phyloP scores from a whole-genome alignment of 2,329 filamentous ascomycete genomes.

The Blastomyces silverae region DNA sequence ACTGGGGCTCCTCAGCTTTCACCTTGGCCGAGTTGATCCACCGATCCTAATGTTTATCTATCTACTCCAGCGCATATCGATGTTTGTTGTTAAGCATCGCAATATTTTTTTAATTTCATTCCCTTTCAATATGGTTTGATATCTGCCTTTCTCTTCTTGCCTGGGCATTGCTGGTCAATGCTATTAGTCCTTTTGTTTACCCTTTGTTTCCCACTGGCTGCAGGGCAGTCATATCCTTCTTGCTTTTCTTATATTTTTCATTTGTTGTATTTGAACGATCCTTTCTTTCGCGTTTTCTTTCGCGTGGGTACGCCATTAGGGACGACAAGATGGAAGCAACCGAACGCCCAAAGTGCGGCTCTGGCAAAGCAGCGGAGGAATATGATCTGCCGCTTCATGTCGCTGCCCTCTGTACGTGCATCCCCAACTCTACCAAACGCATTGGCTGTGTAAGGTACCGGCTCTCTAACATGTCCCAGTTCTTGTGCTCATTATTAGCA shows the following conservation, averaged over 20 bases:
- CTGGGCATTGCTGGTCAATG: constrained; percentile 19
- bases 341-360: constrained; percentile 19
- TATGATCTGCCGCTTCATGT: constrained; percentile 23
- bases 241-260: constrained; percentile 8
- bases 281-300: constrained; percentile 13
- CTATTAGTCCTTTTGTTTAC: constrained; percentile 11
- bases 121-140: neutral
- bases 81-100: neutral
- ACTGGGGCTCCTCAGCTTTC: neutral
- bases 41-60: neutral
- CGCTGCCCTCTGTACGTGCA: constrained; percentile 19
- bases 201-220: constrained; percentile 3
- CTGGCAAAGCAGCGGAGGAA: constrained; percentile 14
- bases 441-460: neutral
- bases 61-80: neutral
- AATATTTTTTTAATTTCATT: neutral
- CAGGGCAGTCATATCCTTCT: neutral
- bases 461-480: constrained; percentile 7
- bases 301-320: constrained; percentile 4
- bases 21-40: neutral
- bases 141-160: constrained; percentile 4
- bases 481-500: constrained; percentile 18
- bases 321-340: constrained; percentile 16
- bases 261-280: neutral
- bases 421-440: neutral